Base-by-base conservation (phyloP, 768 basidiomycete genomes). In the Russula sp. region DNA sequence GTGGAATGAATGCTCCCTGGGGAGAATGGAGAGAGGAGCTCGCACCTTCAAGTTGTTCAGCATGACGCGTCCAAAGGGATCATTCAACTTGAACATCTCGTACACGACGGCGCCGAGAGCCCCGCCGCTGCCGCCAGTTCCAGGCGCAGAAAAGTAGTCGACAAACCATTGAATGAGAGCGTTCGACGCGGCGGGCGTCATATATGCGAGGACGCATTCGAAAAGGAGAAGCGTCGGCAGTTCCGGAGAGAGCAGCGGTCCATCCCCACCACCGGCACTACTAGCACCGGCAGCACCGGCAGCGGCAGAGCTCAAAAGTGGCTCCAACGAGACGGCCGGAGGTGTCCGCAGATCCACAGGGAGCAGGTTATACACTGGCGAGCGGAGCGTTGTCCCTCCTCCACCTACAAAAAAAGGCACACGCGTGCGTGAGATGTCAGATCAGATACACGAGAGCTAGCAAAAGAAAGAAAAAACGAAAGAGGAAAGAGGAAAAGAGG, bases 11-110 rank as follows among this genome's bases (percentile, higher is more conserved):
- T n/a, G n/a, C n/a, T n/a, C n/a, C n/a, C n/a, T n/a, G n/a, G n/a
- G n/a, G 5, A 6, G 38, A 42, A 29, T 5, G 7, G 35, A 46
- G 25, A 4, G 8, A 11, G 13, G 52, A 4, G 7, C 10, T 25
- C 76, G 60, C 65, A 90, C 94, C 77, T 81, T 84, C 52, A 98
- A 78, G 73, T 98, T 98, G 49, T 81, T 82, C 59, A 87, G 75
- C 94, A 99, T 98, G 22, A 98, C 90, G 35, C 80, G 79, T n/a
- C 96, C 97, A 74, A 98, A 98, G 0, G 84, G 69, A 70, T 98
- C 96, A 20, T 83, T 78, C 5, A 98, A 76, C 2, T 86, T 88
- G 70, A 92, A 95, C 90, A 98, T 98, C 71, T 98, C 96, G 69
- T 98, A 98, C 18, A 93, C 79, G 9, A 93, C 73, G 3, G 79